Conservation (phyloP, 2,329 filamentous ascomycete species). For the Pseudocercospora cruenta region DNA sequence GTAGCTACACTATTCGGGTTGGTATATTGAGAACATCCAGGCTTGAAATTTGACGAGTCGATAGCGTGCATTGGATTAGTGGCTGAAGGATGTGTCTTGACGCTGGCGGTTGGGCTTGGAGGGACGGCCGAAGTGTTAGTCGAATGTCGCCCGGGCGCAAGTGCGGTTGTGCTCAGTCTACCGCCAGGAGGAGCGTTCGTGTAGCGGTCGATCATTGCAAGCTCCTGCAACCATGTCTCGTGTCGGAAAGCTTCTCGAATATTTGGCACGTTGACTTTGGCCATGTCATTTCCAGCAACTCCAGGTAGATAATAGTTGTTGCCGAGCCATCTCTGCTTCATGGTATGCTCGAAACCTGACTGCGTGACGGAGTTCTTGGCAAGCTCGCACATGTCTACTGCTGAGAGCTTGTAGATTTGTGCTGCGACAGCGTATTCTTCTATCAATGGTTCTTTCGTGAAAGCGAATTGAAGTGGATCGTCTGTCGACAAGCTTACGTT, state of each 20-base stretch:
- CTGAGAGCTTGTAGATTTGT: constrained; percentile 96
- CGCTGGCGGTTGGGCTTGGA: constrained; percentile 44
- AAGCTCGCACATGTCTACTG: constrained; percentile 97
- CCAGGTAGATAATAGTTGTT: constrained; percentile 76
- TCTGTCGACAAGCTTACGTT: constrained; percentile 97
- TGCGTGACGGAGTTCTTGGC: constrained; percentile 95
- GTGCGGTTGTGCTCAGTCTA: constrained; percentile 36
- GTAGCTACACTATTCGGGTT: constrained; percentile 37
- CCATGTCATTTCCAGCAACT: constrained; percentile 84
- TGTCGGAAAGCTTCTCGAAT: constrained; percentile 87
- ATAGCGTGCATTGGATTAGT: constrained; percentile 35
- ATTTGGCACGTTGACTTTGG: constrained; percentile 95
- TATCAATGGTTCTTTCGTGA: constrained; percentile 96
- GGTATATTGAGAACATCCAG: constrained; percentile 15
- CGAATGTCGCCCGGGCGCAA: constrained; percentile 25
- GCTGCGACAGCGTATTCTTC: constrained; percentile 98
- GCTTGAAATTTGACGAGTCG: constrained; percentile 28
- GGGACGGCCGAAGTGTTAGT: constrained; percentile 28
- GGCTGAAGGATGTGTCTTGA: constrained; percentile 46
- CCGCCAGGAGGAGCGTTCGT: constrained; percentile 34
- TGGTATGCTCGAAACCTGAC: constrained; percentile 84
- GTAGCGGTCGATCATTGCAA: constrained; percentile 66
- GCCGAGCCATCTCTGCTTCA: constrained; percentile 93
- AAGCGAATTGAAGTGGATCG: constrained; percentile 95
- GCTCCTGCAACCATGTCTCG: constrained; percentile 81